Percentiles rank a stretch among this genome's conserved stretches.
Conservation (phyloP, 2,329 filamentous ascomycete genomes). For the Penicillium capsulatum region DNA sequence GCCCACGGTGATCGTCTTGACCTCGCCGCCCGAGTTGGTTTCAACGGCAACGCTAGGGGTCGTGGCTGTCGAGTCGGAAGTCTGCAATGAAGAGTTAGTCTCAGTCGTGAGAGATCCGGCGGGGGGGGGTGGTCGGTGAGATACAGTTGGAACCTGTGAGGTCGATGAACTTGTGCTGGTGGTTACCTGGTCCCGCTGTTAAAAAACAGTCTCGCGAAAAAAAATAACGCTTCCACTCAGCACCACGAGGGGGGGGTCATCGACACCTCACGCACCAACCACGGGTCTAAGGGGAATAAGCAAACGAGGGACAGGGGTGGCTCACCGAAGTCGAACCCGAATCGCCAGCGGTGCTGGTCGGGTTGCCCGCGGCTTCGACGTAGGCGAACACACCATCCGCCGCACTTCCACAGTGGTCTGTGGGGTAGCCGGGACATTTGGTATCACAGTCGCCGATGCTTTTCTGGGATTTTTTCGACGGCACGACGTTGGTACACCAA, state of each 20-base stretch:
- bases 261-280: neutral
- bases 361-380: constrained; percentile 33
- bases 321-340: constrained; percentile 27
- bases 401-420: constrained; percentile 44
- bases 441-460: constrained; percentile 34
- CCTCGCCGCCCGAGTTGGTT: constrained; percentile 24
- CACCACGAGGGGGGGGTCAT: constrained; percentile 5
- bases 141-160: constrained; percentile 18
- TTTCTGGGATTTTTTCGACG: constrained; percentile 33
- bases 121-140: too few relatives aligned
- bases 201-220: constrained; percentile 16
- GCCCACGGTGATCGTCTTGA: constrained; percentile 30
- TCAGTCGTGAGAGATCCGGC: too few relatives aligned
- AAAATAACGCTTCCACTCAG: constrained; percentile 8
- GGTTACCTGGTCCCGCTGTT: constrained; percentile 20
- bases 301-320: neutral
- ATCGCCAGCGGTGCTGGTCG: constrained; percentile 32
- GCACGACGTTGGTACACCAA: constrained; percentile 49
- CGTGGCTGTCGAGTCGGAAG: constrained; percentile 11
- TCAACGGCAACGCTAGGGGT: constrained; percentile 18
- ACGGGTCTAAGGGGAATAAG: neutral
- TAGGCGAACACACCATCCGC: constrained; percentile 43
- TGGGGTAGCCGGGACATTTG: constrained; percentile 46
- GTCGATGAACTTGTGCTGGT: constrained; percentile 14
- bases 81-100: constrained; percentile 13